Base-by-base conservation (phyloP, 345 rosid species). In the Dimocarpus longan region DNA sequence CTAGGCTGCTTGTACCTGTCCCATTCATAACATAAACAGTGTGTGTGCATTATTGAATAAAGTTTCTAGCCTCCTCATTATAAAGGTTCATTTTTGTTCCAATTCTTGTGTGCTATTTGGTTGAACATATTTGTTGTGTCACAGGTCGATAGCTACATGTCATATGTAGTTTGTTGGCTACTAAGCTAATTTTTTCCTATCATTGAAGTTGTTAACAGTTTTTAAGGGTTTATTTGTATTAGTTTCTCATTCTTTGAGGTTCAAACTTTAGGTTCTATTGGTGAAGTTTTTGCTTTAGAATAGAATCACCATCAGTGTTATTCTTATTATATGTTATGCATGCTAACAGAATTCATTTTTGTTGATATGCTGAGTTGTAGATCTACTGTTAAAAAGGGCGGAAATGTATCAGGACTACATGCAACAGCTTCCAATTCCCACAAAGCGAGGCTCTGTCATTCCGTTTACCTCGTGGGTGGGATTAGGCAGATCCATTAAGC, bases 321-420 rank as follows among this genome's bases (percentile, higher is more conserved):
- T 76, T 22, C 56, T 77, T 43, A 22, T 60, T 13, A n/a, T 73
- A n/a, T 40, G 46, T n/a, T 73, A n/a, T 40, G 46, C 22, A 50
- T 76, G 37, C 54, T 71, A 62, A 44, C 56, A 26, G 44, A 50
- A 28, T 62, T 44, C 40, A 2, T 26, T 62, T n/a, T 39, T 74
- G 39, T 54, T 63, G 43, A 46, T 59, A 72, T 75, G 69, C 24
- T 76, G 13, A 80, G 57, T 65, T 79, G 62, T 82, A 92, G 94
- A 67, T 73, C 28, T 63, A 73, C 50, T 92, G 81, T 72, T 71
- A 22, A 86, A 71, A 83, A 88, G 81, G 71, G 98, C 97, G 65
- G 88, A 93, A 85, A 83, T 83, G 89, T 94, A 96, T 74, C 99
- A 93, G 85, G 92, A 89, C 0, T 96, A 89, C 85, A 96, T 96